Evolutionary conservation across 2,329 filamentous ascomycete species (phyloP), one percentile per base, ranked within the genome.

Genomic region (Diaporthe sp.): DNA sequence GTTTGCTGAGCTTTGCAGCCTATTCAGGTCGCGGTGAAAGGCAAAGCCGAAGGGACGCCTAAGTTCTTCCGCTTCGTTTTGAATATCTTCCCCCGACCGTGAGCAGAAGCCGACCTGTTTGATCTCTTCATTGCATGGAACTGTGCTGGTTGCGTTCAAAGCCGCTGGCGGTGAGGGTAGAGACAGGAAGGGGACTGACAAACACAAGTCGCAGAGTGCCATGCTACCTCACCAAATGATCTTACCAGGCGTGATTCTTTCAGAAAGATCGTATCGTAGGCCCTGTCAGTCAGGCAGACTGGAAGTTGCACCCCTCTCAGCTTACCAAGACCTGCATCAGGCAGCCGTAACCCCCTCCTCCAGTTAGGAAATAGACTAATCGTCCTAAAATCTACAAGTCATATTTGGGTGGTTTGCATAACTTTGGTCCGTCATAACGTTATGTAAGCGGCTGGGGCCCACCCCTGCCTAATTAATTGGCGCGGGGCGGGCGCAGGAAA

Each of bases 401-500:
- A 7, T 17, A 42, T 7, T 2, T 5, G 0, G 40, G 40, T 42
- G n/a, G n/a, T n/a, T n/a, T n/a, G n/a, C n/a, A n/a, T n/a, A n/a
- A 52, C 47, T n/a, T 15, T 52, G 4, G 52, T 17, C 25, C 9
- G 52, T 54, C 25, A 30, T 6, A 2, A 12, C 15, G 8, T 68
- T 68, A 68, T 54, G 64, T 68, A 68, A 68, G 30, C 64, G n/a
- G 4, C 35, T 12, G 6, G 47, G 47, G 33, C 60, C 60, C 60
- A 64, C 64, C 25, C 45, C 55, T 70, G 42, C 50, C 60, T 69
- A 69, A 73, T 74, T 54, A 58, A 68, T 38, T 55, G 47, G 50
- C 70, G 70, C 57, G 70, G 70, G 70, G 70, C 57, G 57, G 70
- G n/a, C n/a, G 25, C 50, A 15, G 25, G 58, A 61, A 42, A 72